Base-by-base conservation (phyloP, 2,329 filamentous ascomycete genomes). In the Tolypocladium guangdongense region DNA sequence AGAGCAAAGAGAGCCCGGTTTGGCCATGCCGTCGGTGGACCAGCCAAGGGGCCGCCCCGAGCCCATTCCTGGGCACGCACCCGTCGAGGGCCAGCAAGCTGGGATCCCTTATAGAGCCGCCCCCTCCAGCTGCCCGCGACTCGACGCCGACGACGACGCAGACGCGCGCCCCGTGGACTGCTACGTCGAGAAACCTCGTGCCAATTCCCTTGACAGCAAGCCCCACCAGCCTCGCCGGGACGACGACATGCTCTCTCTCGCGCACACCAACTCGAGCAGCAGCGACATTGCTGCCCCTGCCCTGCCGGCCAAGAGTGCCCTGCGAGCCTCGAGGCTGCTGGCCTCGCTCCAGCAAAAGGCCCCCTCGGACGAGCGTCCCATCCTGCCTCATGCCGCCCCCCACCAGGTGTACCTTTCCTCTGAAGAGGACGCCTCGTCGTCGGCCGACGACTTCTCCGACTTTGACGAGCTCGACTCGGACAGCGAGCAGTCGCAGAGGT, bases 391-490 rank as follows among this genome's bases (percentile, higher is more conserved):
- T 48, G 68, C 71, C 24, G 70, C 74, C 2, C 78, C 80, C 7
- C 81, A 83, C 63, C 78, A 82, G 54, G 62, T 80, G 54, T 86
- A 86, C 64, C 76, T 86, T 30, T 84, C 81, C 2, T 84, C 81
- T 0, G 82, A 86, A 59, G 82, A 86, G 63, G 82, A 84, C 57
- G 80, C 76, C 33, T 84, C 82, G 1, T 82, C 82, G 1, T 80
- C 78, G 20, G 77, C 78, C 47, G 81, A 82, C 65, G 76, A 81
- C 65, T 78, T 78, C 57, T 83, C 79, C 53, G 78, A 81, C 60
- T 75, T 75, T 46, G 58, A 59, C 60, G 76, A 77, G 48, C 68
- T 69, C 58, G 75, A 80, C 57, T 77, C 73, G 49, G 70, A 69
- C 22, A 72, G 65, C 55, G 72, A 72, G 50, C 60, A 66, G 38